Base-by-base conservation (phyloP, 306 rosid genomes). In the Arachis stenosperma region DNA sequence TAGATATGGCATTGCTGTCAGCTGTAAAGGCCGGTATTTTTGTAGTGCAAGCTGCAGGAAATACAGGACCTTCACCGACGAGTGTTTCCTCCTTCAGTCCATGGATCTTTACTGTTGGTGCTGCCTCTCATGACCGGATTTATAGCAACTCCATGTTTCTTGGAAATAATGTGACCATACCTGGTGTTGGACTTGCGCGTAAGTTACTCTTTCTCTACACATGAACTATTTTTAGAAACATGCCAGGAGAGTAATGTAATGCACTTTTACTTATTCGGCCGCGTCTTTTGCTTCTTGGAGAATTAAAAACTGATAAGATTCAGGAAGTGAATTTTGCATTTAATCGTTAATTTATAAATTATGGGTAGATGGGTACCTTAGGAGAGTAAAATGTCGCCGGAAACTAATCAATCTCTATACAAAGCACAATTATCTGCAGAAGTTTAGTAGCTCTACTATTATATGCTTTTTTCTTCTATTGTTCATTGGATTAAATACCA, bases 71-170 rank as follows among this genome's bases (percentile, higher is more conserved):
- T 2, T 85, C 99, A 15, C 99, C 98, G 4, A 91, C 75, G 78
- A 95, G 99, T 84, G 84, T 91, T 90, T 88, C 88, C 59, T 95
- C 99, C 57, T 95, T 91, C 83, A 95, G 99, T 84, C 99, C 99
- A 3, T 95, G 99, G 99, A 95, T 95, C 62, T 79, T 76, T 83
- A 86, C 96, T 58, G 96, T 95, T 47, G 99, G 99, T 41, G 94
- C 99, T 6, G 82, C 96, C 58, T 80, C 99, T 73, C 99, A 95
- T 69, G 99, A 95, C 46, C 85, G 99, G 76, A 42, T 51, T 56
- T 95, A 95, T 65, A 76, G 87, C 72, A 95, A 95, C 88, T 90
- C 98, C 53, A 85, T 95, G 30, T 61, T 62, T 60, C 99, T 95
- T 41, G 99, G 99, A 71, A 95, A 90, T 84, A 95, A 91, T 40